Evolutionary conservation across 176 grass and related monocot species (phyloP), one percentile per base, ranked within the genome.

Genomic region (Puccinellia tenuiflora): DNA sequence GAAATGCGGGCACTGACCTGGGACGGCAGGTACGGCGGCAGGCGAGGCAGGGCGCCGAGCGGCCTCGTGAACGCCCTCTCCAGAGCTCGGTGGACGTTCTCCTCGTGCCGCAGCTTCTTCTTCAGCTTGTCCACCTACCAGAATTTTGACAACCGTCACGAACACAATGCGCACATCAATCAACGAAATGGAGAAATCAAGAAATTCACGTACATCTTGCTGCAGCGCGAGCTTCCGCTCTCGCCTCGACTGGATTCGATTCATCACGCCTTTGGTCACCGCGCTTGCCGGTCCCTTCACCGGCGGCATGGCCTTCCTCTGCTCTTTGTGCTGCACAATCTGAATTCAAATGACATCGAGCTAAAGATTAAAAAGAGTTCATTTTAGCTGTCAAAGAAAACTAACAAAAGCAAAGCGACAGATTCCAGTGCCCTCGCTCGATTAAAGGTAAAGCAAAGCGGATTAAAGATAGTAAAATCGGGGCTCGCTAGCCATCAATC

Each of bases 31-130:
- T 94, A 99, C 17, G 97, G 97, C 11, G 97, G 93, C 68, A 99
- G 93, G 17, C 97, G 97, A 90, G 97, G 97, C 68, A 99, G 91
- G 12, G 91, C 97, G 30, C 97, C 97, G 31, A 96, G 89, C 57
- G 97, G 93, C 84, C 97, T 79, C 51, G 97, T 99, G 84, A 99
- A 96, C 25, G 97, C 97, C 74, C 97, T 69, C 78, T 94, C 97
- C 37, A 99, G 83, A 76, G 97, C 97, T 77, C 97, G 92, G 85
- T 99, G 97, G 67, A 99, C 89, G 86, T 94, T 99, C 88, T 99
- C 97, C 81, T 99, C 97, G 78, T 96, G 91, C 20, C 91, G 81
- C 35, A 99, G 91, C 90, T 99, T 94, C 88, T 94, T 99, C 86
- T 84, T 96, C 3, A 99, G 90, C 85, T 94, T 99, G 56, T 96